Conservation (phyloP, 2,329 filamentous ascomycete species). For the Penicillium thymicola region DNA sequence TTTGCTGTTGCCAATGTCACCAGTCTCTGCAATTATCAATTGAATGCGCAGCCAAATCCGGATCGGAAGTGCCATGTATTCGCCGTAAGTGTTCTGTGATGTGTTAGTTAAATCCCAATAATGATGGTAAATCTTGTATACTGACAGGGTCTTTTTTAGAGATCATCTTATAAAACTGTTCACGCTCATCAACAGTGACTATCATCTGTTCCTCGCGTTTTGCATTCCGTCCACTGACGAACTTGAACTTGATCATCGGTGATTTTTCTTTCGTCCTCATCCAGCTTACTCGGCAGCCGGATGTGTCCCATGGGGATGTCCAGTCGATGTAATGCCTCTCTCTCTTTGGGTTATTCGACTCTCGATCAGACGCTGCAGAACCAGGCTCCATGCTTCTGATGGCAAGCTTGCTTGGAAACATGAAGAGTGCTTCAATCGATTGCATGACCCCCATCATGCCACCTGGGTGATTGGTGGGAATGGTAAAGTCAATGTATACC, state of each 20-base stretch:
- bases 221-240: neutral
- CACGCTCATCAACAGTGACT: neutral
- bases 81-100: neutral
- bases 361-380: neutral
- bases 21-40: neutral
- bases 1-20: neutral
- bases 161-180: neutral
- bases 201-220: neutral
- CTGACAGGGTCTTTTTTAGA: neutral
- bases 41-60: slow-evolving; percentile 3
- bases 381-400: neutral
- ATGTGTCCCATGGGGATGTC: neutral
- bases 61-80: slow-evolving; percentile 2
- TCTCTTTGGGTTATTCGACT: neutral
- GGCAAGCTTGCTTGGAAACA: neutral
- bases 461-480: neutral
- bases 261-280: neutral
- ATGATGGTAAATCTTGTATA: neutral
- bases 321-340: neutral
- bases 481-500: neutral
- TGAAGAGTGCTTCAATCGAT: neutral
- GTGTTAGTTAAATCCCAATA: neutral
- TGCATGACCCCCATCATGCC: neutral
- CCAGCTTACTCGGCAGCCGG: slow-evolving; percentile 1
- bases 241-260: neutral